phyloP scores from a whole-genome alignment of 257 asterid species.

The Buddleja alternifolia region DNA sequence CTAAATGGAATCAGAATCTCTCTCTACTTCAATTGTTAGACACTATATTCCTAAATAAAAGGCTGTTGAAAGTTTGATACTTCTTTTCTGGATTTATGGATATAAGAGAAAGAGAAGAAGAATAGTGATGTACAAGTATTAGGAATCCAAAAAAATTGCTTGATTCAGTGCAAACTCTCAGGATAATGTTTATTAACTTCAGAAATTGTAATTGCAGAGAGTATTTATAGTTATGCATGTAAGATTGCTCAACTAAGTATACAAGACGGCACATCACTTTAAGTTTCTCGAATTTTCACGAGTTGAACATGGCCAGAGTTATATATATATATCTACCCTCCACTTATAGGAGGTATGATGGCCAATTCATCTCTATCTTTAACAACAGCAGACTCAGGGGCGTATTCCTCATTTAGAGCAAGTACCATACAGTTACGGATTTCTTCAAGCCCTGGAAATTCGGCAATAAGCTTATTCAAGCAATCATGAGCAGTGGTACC shows the following conservation, averaged over 20 bases:
- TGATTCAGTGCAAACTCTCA: background rate
- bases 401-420: constrained; percentile 82
- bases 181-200: background rate
- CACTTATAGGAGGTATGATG: constrained; percentile 95
- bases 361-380: constrained; percentile 86
- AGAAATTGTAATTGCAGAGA: background rate
- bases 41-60: too few relatives aligned
- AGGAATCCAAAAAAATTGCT: background rate
- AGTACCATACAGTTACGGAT: constrained; percentile 84
- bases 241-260: background rate
- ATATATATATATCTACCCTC: constrained; percentile 54
- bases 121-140: background rate
- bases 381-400: constrained; percentile 59
- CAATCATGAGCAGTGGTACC: constrained; percentile 77
- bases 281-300: background rate
- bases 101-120: background rate
- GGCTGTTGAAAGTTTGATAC: too few relatives aligned
- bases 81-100: too few relatives aligned
- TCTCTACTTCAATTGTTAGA: too few relatives aligned
- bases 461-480: constrained; percentile 59
- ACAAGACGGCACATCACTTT: background rate
- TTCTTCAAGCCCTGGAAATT: constrained; percentile 78
- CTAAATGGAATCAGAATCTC: too few relatives aligned
- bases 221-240: background rate
- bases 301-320: background rate